Evolutionary conservation across 306 rosid genomes (phyloP).

Genomic region (Echinosophora koreensis): DNA sequence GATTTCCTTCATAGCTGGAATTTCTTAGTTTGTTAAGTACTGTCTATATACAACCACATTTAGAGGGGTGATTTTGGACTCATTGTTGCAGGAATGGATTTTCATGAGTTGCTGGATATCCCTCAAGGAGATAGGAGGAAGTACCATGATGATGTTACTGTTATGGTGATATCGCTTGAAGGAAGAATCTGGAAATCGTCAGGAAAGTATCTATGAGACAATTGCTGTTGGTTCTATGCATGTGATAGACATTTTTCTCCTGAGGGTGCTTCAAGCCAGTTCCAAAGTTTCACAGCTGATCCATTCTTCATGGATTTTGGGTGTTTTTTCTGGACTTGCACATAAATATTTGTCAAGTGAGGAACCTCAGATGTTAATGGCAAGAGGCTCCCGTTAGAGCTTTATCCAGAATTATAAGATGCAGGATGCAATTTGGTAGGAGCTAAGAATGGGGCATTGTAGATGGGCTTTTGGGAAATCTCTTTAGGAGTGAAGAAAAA

Average conservation of each 20-base stretch:
- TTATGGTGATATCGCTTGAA: conserved; percentile 97
- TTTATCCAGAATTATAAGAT: conserved; percentile 52
- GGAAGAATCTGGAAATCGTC: conserved; percentile 99
- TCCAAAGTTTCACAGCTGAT: conserved; percentile 57
- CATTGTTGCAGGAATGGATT: conserved; percentile 83
- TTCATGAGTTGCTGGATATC: conserved; percentile 94
- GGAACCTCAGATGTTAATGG: conserved; percentile 52
- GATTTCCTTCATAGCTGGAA: conserved; percentile 34
- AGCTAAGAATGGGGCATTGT: conserved; percentile 54
- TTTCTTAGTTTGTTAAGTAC: conserved; percentile 1
- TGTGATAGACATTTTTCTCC: conserved; percentile 49
- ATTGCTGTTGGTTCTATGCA: conserved; percentile 45
- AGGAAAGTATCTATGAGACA: conserved; percentile 81
- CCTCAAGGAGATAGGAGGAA: conserved; percentile 98
- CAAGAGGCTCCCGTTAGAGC: conserved; percentile 44
- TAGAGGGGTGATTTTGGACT: conserved; percentile 40
- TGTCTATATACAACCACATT: conserved; percentile 6
- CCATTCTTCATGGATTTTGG: conserved; percentile 65
- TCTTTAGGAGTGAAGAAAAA: conserved; percentile 46
- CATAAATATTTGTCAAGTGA: conserved; percentile 53
- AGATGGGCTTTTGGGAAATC: conserved; percentile 57
- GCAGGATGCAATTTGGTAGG: conserved; percentile 57
- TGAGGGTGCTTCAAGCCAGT: conserved; percentile 48
- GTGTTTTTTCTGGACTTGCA: conserved; percentile 44
- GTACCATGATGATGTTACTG: conserved; percentile 99